Evolutionary conservation across 2,329 filamentous ascomycete species (phyloP), one percentile per base, ranked within the genome.

Genomic region (Fusarium floridanum): DNA sequence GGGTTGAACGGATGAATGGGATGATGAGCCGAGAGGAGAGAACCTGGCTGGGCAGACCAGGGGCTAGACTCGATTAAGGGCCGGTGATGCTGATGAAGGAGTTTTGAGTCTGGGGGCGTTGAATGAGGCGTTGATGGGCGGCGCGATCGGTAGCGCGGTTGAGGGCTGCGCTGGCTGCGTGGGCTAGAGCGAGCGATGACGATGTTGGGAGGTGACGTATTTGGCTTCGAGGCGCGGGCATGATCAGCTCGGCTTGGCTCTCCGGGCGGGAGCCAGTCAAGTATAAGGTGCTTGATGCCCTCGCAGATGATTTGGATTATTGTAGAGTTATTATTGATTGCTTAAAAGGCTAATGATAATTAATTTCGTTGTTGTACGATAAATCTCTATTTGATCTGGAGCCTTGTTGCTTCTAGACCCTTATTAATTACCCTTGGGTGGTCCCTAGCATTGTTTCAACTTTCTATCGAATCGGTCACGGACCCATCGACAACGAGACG

Each of bases 141-240:
- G 66, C 50, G 67, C n/a, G 62, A 66, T 48, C 34, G 32, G 29
- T 56, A 57, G 53, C 34, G 45, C 39, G 34, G 8, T 12, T 57
- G 66, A 48, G 53, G 43, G 48, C 24, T 22, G 20, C 11, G 41
- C 20, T 53, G 20, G 41, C 20, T 53, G 43, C 22, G 22, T 36
- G 32, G 43, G 34, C 39, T 50, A 11, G 61, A 48, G 61, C 57
- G 74, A 78, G 61, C 57, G 74, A 78, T 78, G 76, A 78, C 76
- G 76, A 64, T 50, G 72, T 20, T 63, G 61, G 56, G 61, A 55
- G 76, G 76, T 78, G 76, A 77, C 76, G 76, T 78, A 78, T 69
- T 62, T 61, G 57, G 16, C 64, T 29, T 37, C 60, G 75, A 77
- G 75, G 75, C 75, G 75, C 71, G 65, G 71, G 67, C 62, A 61